Evolutionary conservation across 495 filamentous ascomycete species (phyloP), one percentile per base, ranked within the genome.

Genomic region (Sordaria brevicollis): DNA sequence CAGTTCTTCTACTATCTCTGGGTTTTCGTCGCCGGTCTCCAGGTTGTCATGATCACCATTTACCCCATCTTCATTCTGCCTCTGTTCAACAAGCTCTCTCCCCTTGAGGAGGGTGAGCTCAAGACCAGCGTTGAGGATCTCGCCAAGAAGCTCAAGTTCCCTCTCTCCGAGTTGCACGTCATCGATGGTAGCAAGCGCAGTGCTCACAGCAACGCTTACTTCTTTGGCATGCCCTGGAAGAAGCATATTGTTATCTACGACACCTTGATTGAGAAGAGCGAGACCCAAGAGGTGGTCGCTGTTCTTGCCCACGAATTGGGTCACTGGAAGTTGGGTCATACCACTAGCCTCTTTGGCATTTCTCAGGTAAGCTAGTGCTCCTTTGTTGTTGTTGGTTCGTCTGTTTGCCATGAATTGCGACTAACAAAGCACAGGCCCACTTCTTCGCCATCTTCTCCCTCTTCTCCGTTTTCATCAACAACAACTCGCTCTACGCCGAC

Each of bases 211-310:
- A 99, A 99, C 76, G 95, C 95, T 62, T 99, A 98, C 81, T 99
- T 99, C 82, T 97, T 95, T 72, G 95, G 95, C 67, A 86, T 99
- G 68, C 95, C 95, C 7, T 98, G 95, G 94, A 97, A 97, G 87
- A 99, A 99, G 87, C 95, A 97, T 83, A 99, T 99, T 81, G 95
- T 99, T 74, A 96, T 99, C 77, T 99, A 96, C 75, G 95, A 99
- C 76, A 99, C 95, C 11, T 80, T 99, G 72, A 93, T 99, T 67
- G 94, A 97, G 80, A 96, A 98, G 85, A 94, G 90, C 78, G 88
- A 93, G 73, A 88, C 90, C 2, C 86, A 93, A 74, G 95, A 99
- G 80, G 94, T 99, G 49, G 93, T 97, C 25, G 94, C 95, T 67
- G 93, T 99, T 38, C 85, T 99, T 35, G 92, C 92, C 41, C 95